A percentile compares a stretch with the other conserved stretches of the same genome.
Evolutionary conservation across 2,329 filamentous ascomycete genomes (phyloP).

Genomic region (Botryotinia narcissicola): DNA sequence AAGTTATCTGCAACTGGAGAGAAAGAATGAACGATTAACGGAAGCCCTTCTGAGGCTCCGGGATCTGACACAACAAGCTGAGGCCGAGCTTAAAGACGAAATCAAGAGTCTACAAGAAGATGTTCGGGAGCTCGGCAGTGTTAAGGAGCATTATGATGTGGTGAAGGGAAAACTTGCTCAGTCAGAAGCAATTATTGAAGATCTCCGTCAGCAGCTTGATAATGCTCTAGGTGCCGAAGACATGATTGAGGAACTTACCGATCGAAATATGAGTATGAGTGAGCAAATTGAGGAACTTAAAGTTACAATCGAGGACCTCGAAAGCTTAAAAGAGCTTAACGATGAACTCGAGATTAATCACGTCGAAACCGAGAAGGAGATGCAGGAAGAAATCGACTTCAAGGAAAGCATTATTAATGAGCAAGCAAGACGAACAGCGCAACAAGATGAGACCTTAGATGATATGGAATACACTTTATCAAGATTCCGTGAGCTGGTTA

Average conservation of each 20-base stretch:
- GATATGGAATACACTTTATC: constrained; percentile 89
- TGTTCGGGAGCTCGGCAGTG: constrained; percentile 61
- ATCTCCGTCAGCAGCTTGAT: constrained; percentile 88
- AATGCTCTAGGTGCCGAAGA: constrained; percentile 84
- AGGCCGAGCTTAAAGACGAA: constrained; percentile 73
- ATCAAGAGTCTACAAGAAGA: constrained; percentile 73
- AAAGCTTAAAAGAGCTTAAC: constrained; percentile 86
- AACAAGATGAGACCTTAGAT: constrained; percentile 77
- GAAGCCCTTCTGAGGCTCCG: constrained; percentile 81
- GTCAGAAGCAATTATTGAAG: constrained; percentile 73
- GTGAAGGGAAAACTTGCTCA: constrained; percentile 71
- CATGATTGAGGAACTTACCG: constrained; percentile 88
- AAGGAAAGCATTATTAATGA: constrained; percentile 83
- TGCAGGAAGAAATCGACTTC: constrained; percentile 90
- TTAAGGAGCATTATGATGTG: constrained; percentile 68
- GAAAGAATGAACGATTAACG: constrained; percentile 80
- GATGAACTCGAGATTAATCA: constrained; percentile 95
- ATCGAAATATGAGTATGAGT: constrained; percentile 79
- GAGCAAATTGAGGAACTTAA: constrained; percentile 83
- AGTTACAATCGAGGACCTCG: constrained; percentile 79
- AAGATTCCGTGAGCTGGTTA: constrained; percentile 85
- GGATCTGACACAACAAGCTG: constrained; percentile 83
- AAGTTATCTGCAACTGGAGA: constrained; percentile 89
- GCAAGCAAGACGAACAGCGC: constrained; percentile 66
- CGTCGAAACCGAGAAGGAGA: constrained; percentile 86